phyloP scores from a whole-genome alignment of 768 basidiomycete species.

The Gyrodon lividus region DNA sequence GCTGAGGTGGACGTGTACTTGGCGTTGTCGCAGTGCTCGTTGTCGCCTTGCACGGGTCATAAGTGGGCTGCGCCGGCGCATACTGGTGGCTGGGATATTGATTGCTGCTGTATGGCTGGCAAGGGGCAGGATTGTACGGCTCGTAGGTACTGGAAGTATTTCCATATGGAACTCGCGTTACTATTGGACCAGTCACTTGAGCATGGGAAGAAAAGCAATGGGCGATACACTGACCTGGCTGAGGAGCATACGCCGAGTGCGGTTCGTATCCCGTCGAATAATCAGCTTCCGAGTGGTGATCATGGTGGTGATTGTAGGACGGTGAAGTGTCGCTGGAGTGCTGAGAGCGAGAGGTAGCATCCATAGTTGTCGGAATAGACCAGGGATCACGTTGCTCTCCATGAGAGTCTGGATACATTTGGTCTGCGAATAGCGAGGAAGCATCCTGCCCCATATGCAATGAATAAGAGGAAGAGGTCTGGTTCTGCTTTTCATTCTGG shows the following conservation, averaged over 20 bases:
- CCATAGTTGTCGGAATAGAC: conserved; percentile 23
- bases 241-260: conserved; percentile 14
- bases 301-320: conserved; percentile 31
- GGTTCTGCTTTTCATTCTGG: conserved; percentile 18
- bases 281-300: conserved; percentile 30
- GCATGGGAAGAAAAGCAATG: not conserved
- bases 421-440: conserved; percentile 40
- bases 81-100: conserved; percentile 18
- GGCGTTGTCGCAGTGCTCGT: conserved; percentile 12
- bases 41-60: conserved; percentile 39
- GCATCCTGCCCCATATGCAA: conserved; percentile 35
- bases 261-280: conserved; percentile 26
- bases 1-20: conserved; percentile 21
- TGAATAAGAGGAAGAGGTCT: conserved; percentile 23
- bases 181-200: conserved; percentile 12
- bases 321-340: conserved; percentile 10
- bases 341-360: conserved; percentile 16
- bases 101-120: conserved; percentile 14
- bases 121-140: conserved; percentile 23
- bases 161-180: conserved; percentile 11
- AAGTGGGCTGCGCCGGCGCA: conserved; percentile 10
- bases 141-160: conserved; percentile 19
- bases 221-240: conserved; percentile 24
- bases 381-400: conserved; percentile 27
- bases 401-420: conserved; percentile 28